phyloP scores from a whole-genome alignment of 73 alveolate genomes.

The Paraurostyla sp. region DNA sequence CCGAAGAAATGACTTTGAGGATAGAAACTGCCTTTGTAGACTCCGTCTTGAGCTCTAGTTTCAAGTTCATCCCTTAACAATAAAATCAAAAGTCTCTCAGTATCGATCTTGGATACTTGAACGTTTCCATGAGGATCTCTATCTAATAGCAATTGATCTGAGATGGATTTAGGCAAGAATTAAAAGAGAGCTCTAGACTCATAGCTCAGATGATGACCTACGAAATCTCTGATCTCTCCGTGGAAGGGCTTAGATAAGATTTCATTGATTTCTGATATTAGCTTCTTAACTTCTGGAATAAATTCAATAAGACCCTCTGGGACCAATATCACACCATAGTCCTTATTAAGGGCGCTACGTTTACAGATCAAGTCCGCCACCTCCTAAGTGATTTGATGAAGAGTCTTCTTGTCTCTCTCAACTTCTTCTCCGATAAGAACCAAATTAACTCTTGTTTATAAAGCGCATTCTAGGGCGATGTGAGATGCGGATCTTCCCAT shows the following conservation, averaged over 20 bases:
- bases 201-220: constrained; percentile 69
- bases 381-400: constrained; percentile 82
- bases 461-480: constrained; percentile 97
- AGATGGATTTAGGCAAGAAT: constrained; percentile 94
- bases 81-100: constrained; percentile 96
- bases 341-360: constrained; percentile 80
- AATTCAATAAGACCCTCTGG: constrained; percentile 99
- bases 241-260: constrained; percentile 73
- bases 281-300: constrained; percentile 86
- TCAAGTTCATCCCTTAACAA: constrained; percentile 90
- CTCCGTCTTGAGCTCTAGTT: constrained; percentile 77
- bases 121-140: constrained; percentile 99
- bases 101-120: constrained; percentile 97
- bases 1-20: constrained; percentile 95
- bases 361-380: constrained; percentile 83
- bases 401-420: constrained; percentile 78
- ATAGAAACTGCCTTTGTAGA: constrained; percentile 79
- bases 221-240: constrained; percentile 72
- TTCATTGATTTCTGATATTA: constrained; percentile 88
- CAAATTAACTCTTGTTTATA: constrained; percentile 89
- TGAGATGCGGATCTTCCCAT: constrained; percentile 99
- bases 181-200: constrained; percentile 76
- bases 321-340: constrained; percentile 96
- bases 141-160: constrained; percentile 96
- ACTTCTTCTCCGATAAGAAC: constrained; percentile 98